Base-by-base conservation (phyloP, 495 filamentous ascomycete species). In the Parachaetomium inaequale region DNA sequence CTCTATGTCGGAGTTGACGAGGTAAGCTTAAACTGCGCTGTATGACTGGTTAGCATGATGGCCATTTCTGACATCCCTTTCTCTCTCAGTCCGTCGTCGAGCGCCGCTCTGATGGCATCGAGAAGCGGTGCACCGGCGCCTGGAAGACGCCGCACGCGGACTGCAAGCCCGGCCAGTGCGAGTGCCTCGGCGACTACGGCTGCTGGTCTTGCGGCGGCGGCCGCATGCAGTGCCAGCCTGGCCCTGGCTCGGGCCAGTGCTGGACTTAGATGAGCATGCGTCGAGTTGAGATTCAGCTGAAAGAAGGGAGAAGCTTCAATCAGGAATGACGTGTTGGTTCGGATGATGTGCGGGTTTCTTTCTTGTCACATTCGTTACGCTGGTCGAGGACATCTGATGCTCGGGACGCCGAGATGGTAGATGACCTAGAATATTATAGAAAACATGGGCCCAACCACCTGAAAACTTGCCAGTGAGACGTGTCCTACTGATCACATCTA, bases 101-200 rank as follows among this genome's bases (percentile, higher is more conserved):
- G 47, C 47, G 47, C 47, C 47, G 47, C 26, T 14, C 25, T 4
- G 47, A 32, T 1, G 47, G 47, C 28, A 4, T 31, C 12, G 47
- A 51, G 25, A 51, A 51, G 47, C 6, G 47, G 26, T 51, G 47
- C 28, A n/a, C 2, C 12, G 47, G 47, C 25, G 47, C 47, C 26
- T 51, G 0, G 2, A 11, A 17, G 23, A 2, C 25, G 14, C 26
- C 47, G 47, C 47, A 51, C 14, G 47, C 47, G 26, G 14, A n/a
- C 47, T 51, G 47, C 47, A 31, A 14, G 10, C 47, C 47, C 1
- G 47, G 47, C 47, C 7, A 51, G 26, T 51, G 47, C 47, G 25
- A 51, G 47, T 51, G 47, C 47, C 47, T 51, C 26, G 47, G 47
- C 47, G 28, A 51, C 47, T 51, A 51, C 47, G 47, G 47, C 47